phyloP scores from a whole-genome alignment of 2,329 filamentous ascomycete genomes.

The Lecanicillium sp. region DNA sequence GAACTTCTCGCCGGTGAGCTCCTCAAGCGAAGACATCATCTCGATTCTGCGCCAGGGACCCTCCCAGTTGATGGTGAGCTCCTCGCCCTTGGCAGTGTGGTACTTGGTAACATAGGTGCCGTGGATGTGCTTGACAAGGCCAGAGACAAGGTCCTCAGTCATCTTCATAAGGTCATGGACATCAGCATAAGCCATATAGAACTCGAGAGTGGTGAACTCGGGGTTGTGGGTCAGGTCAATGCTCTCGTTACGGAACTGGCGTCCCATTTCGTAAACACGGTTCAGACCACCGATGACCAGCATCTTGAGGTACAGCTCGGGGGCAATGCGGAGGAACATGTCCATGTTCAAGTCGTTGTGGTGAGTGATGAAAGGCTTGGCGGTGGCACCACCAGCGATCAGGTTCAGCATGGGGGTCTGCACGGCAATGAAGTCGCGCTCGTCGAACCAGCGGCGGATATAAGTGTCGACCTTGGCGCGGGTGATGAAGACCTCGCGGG shows the following conservation, averaged over 20 bases:
- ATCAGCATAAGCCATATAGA: slow-evolving; percentile 91
- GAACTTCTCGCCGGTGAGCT: slow-evolving; percentile 88
- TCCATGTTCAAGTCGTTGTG: slow-evolving; percentile 96
- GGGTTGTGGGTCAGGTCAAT: slow-evolving; percentile 73
- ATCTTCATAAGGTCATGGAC: slow-evolving; percentile 74
- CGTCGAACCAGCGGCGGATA: slow-evolving; percentile 82
- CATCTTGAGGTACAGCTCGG: slow-evolving; percentile 96
- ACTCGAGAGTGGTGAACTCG: slow-evolving; percentile 96
- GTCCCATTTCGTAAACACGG: slow-evolving; percentile 90
- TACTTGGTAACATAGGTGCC: slow-evolving; percentile 81
- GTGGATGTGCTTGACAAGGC: slow-evolving; percentile 80
- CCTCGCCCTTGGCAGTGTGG: slow-evolving; percentile 78
- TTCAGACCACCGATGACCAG: slow-evolving; percentile 88
- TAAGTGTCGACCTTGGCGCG: slow-evolving; percentile 83
- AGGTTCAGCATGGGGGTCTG: slow-evolving; percentile 97
- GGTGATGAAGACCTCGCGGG: slow-evolving; percentile 75
- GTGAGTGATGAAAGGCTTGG: slow-evolving; percentile 85
- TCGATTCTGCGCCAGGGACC: slow-evolving; percentile 87
- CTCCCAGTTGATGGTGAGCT: slow-evolving; percentile 92
- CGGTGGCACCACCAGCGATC: slow-evolving; percentile 91
- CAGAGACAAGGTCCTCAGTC: slow-evolving; percentile 88
- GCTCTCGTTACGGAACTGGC: slow-evolving; percentile 91
- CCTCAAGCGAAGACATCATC: slow-evolving; percentile 83
- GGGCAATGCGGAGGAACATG: slow-evolving; percentile 89
- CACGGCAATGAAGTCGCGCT: slow-evolving; percentile 83